These are phyloP conservation scores for Barbatosphaeria neglecta DNA, from an alignment of 495 filamentous ascomycete genomes.

Conservation along the genomic window DNA sequence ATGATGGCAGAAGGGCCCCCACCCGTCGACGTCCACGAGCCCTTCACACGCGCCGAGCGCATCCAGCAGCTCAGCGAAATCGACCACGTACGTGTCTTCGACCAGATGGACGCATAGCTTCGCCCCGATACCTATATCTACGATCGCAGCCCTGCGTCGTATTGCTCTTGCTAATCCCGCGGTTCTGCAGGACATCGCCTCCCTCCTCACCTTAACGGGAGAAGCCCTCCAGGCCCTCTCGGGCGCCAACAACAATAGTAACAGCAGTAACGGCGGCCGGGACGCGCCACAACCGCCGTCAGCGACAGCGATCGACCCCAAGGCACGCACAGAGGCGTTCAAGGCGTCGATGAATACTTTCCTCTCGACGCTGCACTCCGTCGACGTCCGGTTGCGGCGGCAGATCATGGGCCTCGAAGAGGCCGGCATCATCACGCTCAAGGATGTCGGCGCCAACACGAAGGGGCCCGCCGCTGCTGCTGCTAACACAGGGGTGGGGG, in stretches of 20 bases:
- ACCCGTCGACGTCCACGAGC: constrained; percentile 15
- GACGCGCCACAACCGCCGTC: constrained; percentile 2
- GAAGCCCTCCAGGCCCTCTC: constrained; percentile 60
- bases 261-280: constrained; percentile 12
- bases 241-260: constrained; percentile 21
- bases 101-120: too few relatives aligned
- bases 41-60: constrained; percentile 54
- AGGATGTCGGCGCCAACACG: neutral
- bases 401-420: constrained; percentile 74
- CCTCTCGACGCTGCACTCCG: constrained; percentile 55
- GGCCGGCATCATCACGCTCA: constrained; percentile 53
- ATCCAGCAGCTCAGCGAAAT: constrained; percentile 69
- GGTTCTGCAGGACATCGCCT: constrained; percentile 29
- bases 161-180: constrained; percentile 1
- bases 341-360: constrained; percentile 49
- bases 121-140: too few relatives aligned
- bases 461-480: neutral
- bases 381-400: constrained; percentile 60
- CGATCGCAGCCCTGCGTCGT: too few relatives aligned
- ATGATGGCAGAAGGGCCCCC: constrained; percentile 1
- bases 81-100: constrained; percentile 60
- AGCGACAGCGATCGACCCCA: constrained; percentile 6
- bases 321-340: constrained; percentile 49
- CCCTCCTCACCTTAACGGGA: constrained; percentile 56
- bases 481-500: neutral